Evolutionary conservation across 352 stramenopile genomes (phyloP), one percentile per base, ranked within the genome.

Genomic region (Peronospora tabacina): DNA sequence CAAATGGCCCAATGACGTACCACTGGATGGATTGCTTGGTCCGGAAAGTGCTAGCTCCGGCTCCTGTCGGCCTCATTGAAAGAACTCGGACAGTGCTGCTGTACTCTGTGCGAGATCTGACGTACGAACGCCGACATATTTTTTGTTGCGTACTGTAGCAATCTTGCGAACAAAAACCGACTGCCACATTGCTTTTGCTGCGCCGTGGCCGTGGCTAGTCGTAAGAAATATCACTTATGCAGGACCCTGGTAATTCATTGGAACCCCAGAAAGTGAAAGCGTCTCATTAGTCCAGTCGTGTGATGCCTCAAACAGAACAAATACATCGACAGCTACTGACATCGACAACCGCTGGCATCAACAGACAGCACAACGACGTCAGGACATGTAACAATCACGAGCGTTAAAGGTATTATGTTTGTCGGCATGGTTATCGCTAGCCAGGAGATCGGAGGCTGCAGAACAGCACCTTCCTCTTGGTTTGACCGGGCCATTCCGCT

Each of bases 111-210:
- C 33, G 39, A 6, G 12, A 12, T 20, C 4, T 22, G 46, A 48
- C 63, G 7, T 65, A 83, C 70, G 49, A 73, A 79, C 15, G 49
- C 44, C 34, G 64, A 70, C 11, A 87, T 64, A 46, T 82, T 82
- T 44, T 87, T 72, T 58, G n/a, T 84, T 89, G 41, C 73, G 73
- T 28, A 65, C 71, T 13, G 75, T 73, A 39, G 73, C 72, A 45
- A 89, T 85, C 61, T 89, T 89, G 49, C 73, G 55, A 87, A 85
- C 44, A 87, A 62, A 1, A 73, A n/a, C n/a, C 72, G 7, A 89
- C 58, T 30, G 78, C 60, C 32, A 86, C 68, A 38, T 79, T 72
- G 13, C 70, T 68, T 26, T 68, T 44, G 16, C 47, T 49, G 44
- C 55, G 61, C 10, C 55, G 49, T 13, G 49, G 42, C 12, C 22